Conservation (phyloP, 106 monocot species). For the Dendrobium nobile region DNA sequence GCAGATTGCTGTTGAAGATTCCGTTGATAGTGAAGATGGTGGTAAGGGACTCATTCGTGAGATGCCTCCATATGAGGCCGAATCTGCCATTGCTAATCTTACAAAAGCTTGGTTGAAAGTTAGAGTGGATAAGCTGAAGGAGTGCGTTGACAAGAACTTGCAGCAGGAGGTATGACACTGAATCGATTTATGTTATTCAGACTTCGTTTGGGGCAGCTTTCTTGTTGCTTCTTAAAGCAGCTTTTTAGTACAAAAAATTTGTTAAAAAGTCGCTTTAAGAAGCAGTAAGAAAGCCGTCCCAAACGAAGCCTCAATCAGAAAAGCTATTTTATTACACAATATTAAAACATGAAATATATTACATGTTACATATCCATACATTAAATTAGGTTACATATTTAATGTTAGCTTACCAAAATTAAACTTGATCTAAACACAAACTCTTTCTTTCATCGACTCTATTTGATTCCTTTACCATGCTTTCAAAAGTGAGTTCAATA, state of each 20-base stretch:
- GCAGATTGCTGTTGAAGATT: conserved; percentile 86
- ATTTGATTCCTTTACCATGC: background rate
- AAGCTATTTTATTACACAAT: background rate
- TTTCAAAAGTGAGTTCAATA: background rate
- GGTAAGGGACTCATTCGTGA: conserved; percentile 86
- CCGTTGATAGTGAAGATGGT: conserved; percentile 99
- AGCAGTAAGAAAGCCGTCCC: too few species aligned
- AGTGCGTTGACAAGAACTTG: conserved; percentile 78
- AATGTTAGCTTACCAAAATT: background rate
- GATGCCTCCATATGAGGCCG: conserved; percentile 97
- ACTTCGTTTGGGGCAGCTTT: too few species aligned
- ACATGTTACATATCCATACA: background rate
- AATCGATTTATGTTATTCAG: background rate
- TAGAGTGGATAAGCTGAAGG: conserved; percentile 64
- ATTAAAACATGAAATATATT: background rate
- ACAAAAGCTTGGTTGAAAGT: conserved; percentile 71
- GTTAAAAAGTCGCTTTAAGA: too few species aligned
- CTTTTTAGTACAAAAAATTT: too few species aligned
- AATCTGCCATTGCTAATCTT: conserved; percentile 69
- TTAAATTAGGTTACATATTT: background rate
- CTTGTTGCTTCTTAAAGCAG: too few species aligned
- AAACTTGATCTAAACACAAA: background rate
- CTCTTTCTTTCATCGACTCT: background rate
- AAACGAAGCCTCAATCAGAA: too few species aligned
- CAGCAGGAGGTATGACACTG: conserved; percentile 73